Evolutionary conservation across 129 eudicot genomes (phyloP), one percentile per base, ranked within the genome.

Genomic region (Arctium lappa): DNA sequence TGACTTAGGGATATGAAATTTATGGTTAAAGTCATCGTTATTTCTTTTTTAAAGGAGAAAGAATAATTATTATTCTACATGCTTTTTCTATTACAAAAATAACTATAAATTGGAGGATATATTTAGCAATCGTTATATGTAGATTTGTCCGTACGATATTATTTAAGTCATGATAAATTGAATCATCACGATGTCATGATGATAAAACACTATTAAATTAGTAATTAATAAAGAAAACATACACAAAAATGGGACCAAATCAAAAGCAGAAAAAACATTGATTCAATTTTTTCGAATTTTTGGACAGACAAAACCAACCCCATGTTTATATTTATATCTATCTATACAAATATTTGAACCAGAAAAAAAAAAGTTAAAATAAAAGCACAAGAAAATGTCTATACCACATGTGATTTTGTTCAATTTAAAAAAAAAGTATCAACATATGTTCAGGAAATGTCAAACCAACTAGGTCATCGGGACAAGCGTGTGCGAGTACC

Each of bases 301-400:
- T 34, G 77, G 86, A 72, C 46, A 69, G 81, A 83, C 82, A 83
- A 83, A 69, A 77, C 63, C 82, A 83, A 77, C 78, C 42, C 70
- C 77, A 69, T 82, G 71, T 82, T 44, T 10, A 10, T 46, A 46
- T 46, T 8, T 42, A 40, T 22, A 22, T 22, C 27, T 22, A 22
- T 22, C 27, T 22, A 22, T 22, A 22, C 27, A 22, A 22, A 22
- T 22, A 22, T 22, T 22, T 22, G 27, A 22, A 22, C 27, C 27
- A 22, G 10, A 40, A 1, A 6, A 1, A 40, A 9, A 40, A 2
- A 6, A 0, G 46, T 40, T 40, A 1, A 40, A 40, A 6, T 10
- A 10, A 40, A 10, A 40, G 8, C 8, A 2, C 5, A 2, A 37
- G 5, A 37, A 4, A 37, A 37, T 37, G 40, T 0, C 6, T 34